A percentile compares a stretch with the other conserved stretches of the same genome.
Conservation (phyloP, 805 yeast species). For the Kluyveromyces lactis region DNA sequence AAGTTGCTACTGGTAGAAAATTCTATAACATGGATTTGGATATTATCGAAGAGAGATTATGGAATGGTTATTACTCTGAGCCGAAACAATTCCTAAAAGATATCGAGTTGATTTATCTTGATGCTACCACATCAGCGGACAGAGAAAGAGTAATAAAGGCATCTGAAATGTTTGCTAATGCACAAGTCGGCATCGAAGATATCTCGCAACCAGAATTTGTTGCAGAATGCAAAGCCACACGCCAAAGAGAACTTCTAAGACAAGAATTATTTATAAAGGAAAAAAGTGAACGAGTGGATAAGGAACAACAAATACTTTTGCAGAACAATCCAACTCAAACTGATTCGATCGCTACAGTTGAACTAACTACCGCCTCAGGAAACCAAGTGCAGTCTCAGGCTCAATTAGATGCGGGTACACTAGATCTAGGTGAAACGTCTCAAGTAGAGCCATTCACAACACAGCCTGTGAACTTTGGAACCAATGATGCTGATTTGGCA, state of each 20-base stretch:
- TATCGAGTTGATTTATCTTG: slow-evolving; percentile 73
- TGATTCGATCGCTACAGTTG: neutral
- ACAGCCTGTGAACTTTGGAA: too few species aligned
- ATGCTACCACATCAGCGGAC: slow-evolving; percentile 66
- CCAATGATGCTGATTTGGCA: neutral
- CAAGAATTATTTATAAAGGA: slow-evolving; percentile 33
- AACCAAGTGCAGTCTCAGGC: slow-evolving; percentile 8
- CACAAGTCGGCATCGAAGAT: slow-evolving; percentile 92
- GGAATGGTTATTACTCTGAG: slow-evolving; percentile 94
- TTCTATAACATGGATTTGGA: slow-evolving; percentile 89
- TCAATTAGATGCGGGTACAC: neutral
- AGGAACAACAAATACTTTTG: slow-evolving; percentile 5
- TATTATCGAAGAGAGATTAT: slow-evolving; percentile 83
- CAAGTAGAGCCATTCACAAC: neutral
- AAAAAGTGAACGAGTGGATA: slow-evolving; percentile 23
- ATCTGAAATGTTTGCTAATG: slow-evolving; percentile 92
- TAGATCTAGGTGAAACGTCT: neutral
- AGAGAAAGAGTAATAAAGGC: slow-evolving; percentile 76
- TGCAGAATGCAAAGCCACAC: slow-evolving; percentile 66
- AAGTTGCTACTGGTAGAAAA: slow-evolving; percentile 60
- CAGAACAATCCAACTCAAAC: neutral
- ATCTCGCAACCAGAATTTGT: slow-evolving; percentile 64
- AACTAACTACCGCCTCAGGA: slow-evolving; percentile 6
- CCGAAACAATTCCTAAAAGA: slow-evolving; percentile 86
- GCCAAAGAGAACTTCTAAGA: slow-evolving; percentile 53